These are phyloP conservation scores for Miscanthus lutarioriparius DNA, from an alignment of 176 grass and related monocot species.

Conservation along the genomic window DNA sequence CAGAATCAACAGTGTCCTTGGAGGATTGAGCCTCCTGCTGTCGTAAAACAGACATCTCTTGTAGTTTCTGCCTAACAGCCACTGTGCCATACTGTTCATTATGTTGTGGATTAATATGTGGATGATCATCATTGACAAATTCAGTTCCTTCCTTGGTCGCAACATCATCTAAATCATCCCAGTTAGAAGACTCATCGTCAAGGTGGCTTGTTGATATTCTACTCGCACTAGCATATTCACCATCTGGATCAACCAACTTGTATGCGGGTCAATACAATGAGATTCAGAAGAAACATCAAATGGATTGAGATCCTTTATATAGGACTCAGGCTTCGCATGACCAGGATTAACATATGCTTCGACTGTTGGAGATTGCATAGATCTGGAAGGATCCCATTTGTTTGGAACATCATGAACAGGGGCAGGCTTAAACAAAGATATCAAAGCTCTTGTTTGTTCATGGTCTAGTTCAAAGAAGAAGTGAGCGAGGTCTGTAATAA, in stretches of 20 bases:
- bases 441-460: no score
- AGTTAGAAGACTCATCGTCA: constrained; percentile 33
- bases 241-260: constrained; percentile 22
- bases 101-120: background rate
- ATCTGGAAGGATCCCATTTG: background rate
- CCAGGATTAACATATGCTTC: constrained; percentile 11
- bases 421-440: no score
- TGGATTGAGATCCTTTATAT: constrained; percentile 21
- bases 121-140: constrained; percentile 8
- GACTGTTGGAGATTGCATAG: constrained; percentile 8
- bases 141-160: constrained; percentile 23
- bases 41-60: constrained; percentile 30
- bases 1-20: background rate
- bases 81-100: constrained; percentile 13
- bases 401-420: no score
- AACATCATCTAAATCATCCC: constrained; percentile 40
- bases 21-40: constrained; percentile 10
- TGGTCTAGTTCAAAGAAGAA: no score
- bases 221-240: constrained; percentile 15
- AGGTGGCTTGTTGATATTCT: constrained; percentile 42
- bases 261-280: background rate
- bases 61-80: constrained; percentile 25
- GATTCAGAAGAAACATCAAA: constrained; percentile 24
- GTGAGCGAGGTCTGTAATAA: no score
- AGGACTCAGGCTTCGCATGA: background rate